Conservation (phyloP, 2,329 filamentous ascomycete genomes). For the Hypocreales sp. region DNA sequence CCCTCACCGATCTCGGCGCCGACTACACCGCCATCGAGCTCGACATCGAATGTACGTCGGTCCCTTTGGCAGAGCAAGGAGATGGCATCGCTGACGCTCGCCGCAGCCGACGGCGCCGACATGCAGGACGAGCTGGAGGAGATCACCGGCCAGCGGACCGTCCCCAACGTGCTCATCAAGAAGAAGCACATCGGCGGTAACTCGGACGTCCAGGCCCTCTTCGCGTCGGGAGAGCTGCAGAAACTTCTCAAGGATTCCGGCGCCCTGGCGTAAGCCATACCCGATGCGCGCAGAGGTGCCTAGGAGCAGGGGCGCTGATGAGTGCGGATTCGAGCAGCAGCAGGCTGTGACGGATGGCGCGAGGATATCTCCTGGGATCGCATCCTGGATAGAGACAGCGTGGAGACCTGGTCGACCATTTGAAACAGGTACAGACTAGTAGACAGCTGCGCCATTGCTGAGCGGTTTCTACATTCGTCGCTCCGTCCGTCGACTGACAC, state of each 20-base stretch:
- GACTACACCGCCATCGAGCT: constrained; percentile 69
- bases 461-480: too few species aligned
- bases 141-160: constrained; percentile 70
- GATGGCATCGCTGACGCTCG: not conserved
- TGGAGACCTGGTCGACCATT: too few species aligned
- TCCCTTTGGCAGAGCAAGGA: too few species aligned
- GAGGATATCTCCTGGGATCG: too few species aligned
- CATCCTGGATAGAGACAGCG: too few species aligned
- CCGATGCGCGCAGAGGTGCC: too few species aligned
- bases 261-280: constrained; percentile 28
- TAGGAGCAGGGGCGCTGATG: constrained; percentile 1
- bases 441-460: too few species aligned
- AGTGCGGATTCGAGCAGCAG: too few species aligned
- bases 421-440: too few species aligned
- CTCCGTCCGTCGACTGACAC: too few species aligned
- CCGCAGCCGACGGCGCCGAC: constrained; percentile 59
- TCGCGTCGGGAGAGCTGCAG: constrained; percentile 26
- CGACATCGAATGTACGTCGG: constrained; percentile 59
- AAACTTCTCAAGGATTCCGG: constrained; percentile 24
- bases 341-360: too few species aligned
- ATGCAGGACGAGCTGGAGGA: constrained; percentile 74
- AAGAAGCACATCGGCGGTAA: constrained; percentile 93
- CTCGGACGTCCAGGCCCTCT: constrained; percentile 59
- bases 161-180: constrained; percentile 90
- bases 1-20: constrained; percentile 53